A percentile compares a stretch with the other conserved stretches of the same genome.
Evolutionary conservation across 805 yeast genomes (phyloP).

Genomic region (Ascoidea tarda): DNA sequence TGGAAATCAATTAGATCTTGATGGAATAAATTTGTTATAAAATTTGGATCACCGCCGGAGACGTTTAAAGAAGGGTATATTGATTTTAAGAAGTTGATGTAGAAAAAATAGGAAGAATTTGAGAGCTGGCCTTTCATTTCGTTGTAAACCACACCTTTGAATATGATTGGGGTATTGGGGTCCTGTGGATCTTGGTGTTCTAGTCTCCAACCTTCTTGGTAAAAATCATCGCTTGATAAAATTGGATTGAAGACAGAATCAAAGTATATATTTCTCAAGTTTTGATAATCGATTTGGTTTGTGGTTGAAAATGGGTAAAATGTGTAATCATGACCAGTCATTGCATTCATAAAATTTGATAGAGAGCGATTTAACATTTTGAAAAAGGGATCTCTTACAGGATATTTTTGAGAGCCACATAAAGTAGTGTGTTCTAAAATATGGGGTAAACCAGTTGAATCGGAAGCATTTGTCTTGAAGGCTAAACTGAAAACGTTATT

Average conservation of each 20-base stretch:
- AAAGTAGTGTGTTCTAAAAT: slow-evolving; percentile 91
- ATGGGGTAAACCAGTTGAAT: slow-evolving; percentile 92
- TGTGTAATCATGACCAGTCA: slow-evolving; percentile 96
- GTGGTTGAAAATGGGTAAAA: slow-evolving; percentile 95
- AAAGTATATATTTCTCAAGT: slow-evolving; percentile 75
- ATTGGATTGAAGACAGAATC: slow-evolving; percentile 81
- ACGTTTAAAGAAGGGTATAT: slow-evolving; percentile 77
- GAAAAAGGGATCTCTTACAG: slow-evolving; percentile 95
- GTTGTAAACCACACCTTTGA: slow-evolving; percentile 94
- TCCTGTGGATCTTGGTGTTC: slow-evolving; percentile 58
- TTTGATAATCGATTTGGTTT: slow-evolving; percentile 63
- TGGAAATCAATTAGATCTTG: slow-evolving; percentile 74
- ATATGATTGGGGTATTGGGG: slow-evolving; percentile 41
- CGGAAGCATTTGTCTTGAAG: slow-evolving; percentile 90
- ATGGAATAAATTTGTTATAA: slow-evolving; percentile 61
- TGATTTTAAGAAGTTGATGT: slow-evolving; percentile 71
- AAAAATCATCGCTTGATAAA: slow-evolving; percentile 65
- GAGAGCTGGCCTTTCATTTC: slow-evolving; percentile 98
- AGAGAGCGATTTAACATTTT: slow-evolving; percentile 93
- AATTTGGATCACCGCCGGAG: slow-evolving; percentile 88
- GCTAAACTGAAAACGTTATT: slow-evolving; percentile 84
- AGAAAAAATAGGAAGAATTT: slow-evolving; percentile 72
- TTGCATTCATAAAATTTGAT: slow-evolving; percentile 95
- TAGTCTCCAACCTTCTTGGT: slow-evolving; percentile 96
- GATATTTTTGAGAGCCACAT: slow-evolving; percentile 85